Percentiles rank a stretch among this genome's conserved stretches.
These are phyloP conservation scores for Dalbergia cochinchinensis DNA, from an alignment of 306 rosid genomes.

Conservation along the genomic window DNA sequence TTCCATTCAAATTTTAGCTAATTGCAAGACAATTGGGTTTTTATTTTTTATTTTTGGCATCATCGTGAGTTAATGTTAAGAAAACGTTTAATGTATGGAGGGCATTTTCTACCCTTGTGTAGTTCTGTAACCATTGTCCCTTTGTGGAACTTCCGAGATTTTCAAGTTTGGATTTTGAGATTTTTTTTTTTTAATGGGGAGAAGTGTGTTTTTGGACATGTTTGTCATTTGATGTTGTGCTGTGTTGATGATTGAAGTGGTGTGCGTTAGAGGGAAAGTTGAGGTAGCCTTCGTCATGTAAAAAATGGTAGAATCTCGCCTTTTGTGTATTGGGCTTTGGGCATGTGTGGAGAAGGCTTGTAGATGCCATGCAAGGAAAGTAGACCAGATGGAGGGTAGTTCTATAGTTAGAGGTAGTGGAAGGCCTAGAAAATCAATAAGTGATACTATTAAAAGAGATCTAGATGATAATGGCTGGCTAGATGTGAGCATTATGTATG, in stretches of 20 bases:
- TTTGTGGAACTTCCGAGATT: background rate
- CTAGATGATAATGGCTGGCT: no score
- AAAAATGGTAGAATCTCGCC: no score
- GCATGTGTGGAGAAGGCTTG: no score
- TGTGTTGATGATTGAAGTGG: constrained; percentile 21
- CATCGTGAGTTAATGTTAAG: constrained; percentile 8
- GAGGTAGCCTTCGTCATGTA: background rate
- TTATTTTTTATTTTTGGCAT: background rate
- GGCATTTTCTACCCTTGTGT: background rate
- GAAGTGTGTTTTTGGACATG: constrained; percentile 14
- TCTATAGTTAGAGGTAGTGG: no score
- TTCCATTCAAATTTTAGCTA: background rate
- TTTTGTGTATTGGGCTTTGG: no score
- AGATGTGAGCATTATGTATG: no score
- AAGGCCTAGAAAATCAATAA: no score
- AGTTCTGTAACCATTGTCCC: background rate
- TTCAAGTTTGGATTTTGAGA: constrained; percentile 37
- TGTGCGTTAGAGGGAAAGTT: background rate
- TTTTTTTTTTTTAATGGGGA: background rate
- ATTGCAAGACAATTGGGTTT: background rate
- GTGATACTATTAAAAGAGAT: no score
- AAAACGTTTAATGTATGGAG: background rate
- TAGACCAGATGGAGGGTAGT: no score
- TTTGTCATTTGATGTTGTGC: constrained; percentile 11
- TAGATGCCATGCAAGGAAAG: no score